Conservation (phyloP, 305 asterid genomes). For the Salvia sclarea region DNA sequence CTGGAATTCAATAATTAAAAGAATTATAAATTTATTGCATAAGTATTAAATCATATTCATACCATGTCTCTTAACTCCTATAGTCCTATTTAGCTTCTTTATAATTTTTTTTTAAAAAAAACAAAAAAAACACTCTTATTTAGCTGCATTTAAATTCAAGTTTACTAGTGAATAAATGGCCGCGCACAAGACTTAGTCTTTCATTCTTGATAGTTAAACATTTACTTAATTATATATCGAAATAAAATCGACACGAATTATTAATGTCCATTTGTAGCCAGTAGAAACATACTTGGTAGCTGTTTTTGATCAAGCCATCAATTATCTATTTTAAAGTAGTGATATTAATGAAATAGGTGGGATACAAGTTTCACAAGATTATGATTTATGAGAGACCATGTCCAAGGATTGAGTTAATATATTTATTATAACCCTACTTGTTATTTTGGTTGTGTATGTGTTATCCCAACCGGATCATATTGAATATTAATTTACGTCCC, state of each 20-base stretch:
- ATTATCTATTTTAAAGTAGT: background rate
- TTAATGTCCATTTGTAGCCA: conserved; percentile 28
- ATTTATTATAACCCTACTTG: background rate
- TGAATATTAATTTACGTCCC: background rate
- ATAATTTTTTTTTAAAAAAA: no score
- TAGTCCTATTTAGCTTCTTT: no score
- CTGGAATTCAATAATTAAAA: no score
- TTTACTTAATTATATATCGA: background rate
- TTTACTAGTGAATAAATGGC: no score
- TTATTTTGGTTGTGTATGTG: no score
- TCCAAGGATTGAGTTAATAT: background rate
- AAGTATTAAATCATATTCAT: no score
- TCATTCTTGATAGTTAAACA: background rate
- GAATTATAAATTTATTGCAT: no score
- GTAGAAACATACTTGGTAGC: conserved; percentile 11
- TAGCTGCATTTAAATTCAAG: no score
- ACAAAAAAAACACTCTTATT: no score
- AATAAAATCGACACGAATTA: conserved; percentile 9
- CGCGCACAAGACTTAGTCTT: background rate
- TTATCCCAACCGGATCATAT: background rate
- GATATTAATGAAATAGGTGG: background rate
- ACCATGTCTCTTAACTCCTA: no score
- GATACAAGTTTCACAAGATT: conserved; percentile 11
- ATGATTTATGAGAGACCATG: background rate
- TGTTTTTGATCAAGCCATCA: conserved; percentile 21